Base-by-base conservation (phyloP, 139 green algal species). In the Coelastrella sp. region DNA sequence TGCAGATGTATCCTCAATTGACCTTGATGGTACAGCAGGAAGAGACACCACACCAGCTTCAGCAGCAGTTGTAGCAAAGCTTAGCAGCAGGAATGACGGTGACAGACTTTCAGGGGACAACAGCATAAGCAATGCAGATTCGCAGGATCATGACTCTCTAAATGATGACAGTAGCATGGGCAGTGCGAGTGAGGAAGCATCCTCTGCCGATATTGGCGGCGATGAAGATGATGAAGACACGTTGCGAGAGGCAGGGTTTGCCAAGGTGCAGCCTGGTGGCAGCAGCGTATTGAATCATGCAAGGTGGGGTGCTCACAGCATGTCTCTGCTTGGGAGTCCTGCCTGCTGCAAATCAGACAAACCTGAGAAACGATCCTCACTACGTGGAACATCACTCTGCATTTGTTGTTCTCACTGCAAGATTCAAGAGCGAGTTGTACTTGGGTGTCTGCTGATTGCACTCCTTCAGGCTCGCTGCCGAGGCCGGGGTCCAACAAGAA, bases 281-380 rank as follows among this genome's bases (percentile, higher is more conserved):
- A 27, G 38, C 2, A 32, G 78, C 17, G 78, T 84, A 13, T 6
- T 84, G 78, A 41, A 76, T 17, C 78, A 84, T 27, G 78, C 78
- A 43, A 51, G 41, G 78, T 84, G 62, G 5, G 77, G 17, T 17
- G 0, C 3, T 32, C 7, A n/a, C 17, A 40, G 74, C 50, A 62
- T 27, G 32, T n/a, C n/a, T n/a, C n/a, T n/a, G n/a, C n/a, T n/a
- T n/a, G n/a, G n/a, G n/a, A n/a, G n/a, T n/a, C n/a, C n/a, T n/a
- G n/a, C n/a, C n/a, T 78, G 34, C 32, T 35, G 32, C 41, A 43
- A n/a, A 66, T 30, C 57, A 41, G 66, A n/a, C n/a, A n/a, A n/a
- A n/a, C n/a, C n/a, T n/a, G n/a, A n/a, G n/a, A n/a, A n/a, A n/a
- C n/a, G n/a, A n/a, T n/a, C n/a, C n/a, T n/a, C n/a, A n/a, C n/a